Evolutionary conservation across 768 basidiomycete genomes (phyloP).

Genomic region (Auriscalpium vulgare): DNA sequence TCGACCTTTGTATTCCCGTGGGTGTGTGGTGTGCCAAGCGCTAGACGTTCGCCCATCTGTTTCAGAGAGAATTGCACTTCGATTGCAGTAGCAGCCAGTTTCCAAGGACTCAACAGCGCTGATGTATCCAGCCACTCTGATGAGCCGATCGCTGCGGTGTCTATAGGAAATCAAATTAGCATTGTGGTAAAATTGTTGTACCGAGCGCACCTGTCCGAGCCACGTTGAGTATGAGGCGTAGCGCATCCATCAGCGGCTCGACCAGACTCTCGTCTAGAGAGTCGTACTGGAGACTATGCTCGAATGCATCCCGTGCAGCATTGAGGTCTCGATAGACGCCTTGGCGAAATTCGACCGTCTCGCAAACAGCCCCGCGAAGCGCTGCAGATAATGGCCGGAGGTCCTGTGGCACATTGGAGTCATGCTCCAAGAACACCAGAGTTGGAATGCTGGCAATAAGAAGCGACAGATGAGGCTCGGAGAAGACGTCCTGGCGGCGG

Average conservation of each 20-base stretch:
- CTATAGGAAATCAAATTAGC: background rate
- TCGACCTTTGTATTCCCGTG: constrained; percentile 58
- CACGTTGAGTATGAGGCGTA: constrained; percentile 61
- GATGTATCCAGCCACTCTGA: constrained; percentile 56
- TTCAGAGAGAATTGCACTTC: constrained; percentile 71
- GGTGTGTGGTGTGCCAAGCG: constrained; percentile 43
- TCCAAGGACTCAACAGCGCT: constrained; percentile 74
- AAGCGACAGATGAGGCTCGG: constrained; percentile 53
- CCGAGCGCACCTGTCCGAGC: constrained; percentile 41
- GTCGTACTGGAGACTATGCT: constrained; percentile 46
- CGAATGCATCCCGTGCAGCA: constrained; percentile 61
- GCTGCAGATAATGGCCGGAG: constrained; percentile 40
- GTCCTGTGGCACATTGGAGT: constrained; percentile 39
- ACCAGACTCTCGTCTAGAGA: constrained; percentile 42
- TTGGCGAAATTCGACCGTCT: constrained; percentile 60
- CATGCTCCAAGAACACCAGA: constrained; percentile 65
- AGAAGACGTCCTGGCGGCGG: constrained; percentile 59
- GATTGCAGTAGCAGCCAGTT: constrained; percentile 72
- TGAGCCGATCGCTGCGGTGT: constrained; percentile 36
- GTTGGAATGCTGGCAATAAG: constrained; percentile 60
- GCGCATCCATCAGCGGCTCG: constrained; percentile 56
- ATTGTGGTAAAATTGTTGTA: background rate
- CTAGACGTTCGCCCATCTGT: constrained; percentile 61
- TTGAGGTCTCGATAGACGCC: constrained; percentile 72
- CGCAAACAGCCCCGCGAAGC: constrained; percentile 54